These are phyloP conservation scores for Claviceps sp. DNA, from an alignment of 2,329 filamentous ascomycete genomes.

Conservation along the genomic window DNA sequence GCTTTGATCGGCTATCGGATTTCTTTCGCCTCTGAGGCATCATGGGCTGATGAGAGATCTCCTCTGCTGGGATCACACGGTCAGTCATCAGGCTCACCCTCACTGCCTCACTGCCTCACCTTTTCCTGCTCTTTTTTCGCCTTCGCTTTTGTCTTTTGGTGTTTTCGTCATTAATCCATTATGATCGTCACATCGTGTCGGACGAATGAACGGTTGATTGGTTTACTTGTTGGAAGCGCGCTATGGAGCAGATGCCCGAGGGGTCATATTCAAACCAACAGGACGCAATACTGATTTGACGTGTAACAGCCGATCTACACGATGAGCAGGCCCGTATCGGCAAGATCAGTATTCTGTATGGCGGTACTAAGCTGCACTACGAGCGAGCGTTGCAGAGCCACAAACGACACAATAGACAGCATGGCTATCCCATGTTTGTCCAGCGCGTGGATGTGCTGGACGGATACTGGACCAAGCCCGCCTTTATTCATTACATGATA, in stretches of 20 bases:
- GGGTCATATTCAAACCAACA: neutral
- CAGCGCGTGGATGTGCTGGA: slow-evolving; percentile 17
- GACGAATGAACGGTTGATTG: no score
- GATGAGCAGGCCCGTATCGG: slow-evolving; percentile 5
- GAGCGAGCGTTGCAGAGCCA: slow-evolving; percentile 20
- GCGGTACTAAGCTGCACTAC: slow-evolving; percentile 1
- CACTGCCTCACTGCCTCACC: neutral
- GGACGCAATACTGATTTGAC: neutral
- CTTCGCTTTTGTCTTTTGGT: neutral
- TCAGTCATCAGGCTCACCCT: neutral
- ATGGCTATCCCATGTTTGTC: slow-evolving; percentile 21
- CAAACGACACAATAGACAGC: slow-evolving; percentile 19
- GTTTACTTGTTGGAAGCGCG: no score
- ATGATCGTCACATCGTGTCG: no score
- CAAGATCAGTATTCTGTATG: slow-evolving; percentile 6
- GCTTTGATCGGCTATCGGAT: neutral
- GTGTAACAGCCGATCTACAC: neutral
- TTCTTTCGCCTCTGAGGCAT: neutral
- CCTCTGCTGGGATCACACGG: slow-evolving; percentile 1
- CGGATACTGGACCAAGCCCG: slow-evolving; percentile 25
- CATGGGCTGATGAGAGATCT: neutral
- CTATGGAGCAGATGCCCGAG: no score
- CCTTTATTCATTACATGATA: slow-evolving; percentile 22
- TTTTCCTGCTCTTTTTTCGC: neutral
- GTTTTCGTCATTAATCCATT: neutral